Percentiles rank a stretch among this genome's conserved stretches.
phyloP scores from a whole-genome alignment of 2,329 filamentous ascomycete species.

The Verticillium nubilum region DNA sequence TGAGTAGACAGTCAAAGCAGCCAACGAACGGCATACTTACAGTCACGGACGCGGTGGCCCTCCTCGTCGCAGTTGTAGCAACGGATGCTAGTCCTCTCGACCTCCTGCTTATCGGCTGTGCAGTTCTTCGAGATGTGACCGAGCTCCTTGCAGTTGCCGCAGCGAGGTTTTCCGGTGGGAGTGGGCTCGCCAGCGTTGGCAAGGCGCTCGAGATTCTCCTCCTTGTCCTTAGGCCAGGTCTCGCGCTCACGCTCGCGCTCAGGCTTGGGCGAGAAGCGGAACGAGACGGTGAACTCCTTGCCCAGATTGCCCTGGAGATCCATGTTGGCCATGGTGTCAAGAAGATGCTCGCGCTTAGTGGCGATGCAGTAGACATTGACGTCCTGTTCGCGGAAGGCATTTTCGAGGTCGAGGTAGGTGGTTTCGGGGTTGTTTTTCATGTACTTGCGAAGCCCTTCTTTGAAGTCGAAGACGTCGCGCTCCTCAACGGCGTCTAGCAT shows the following conservation, averaged over 20 bases:
- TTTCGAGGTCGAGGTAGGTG: slow-evolving; percentile 57
- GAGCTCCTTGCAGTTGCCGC: slow-evolving; percentile 57
- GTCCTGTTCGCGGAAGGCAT: slow-evolving; percentile 46
- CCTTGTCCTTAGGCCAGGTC: slow-evolving; percentile 51
- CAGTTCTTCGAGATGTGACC: slow-evolving; percentile 61
- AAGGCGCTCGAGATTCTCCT: slow-evolving; percentile 61
- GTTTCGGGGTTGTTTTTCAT: slow-evolving; percentile 53
- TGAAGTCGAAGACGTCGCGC: slow-evolving; percentile 57
- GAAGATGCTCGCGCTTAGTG: slow-evolving; percentile 48
- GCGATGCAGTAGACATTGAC: slow-evolving; percentile 59
- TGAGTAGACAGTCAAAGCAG: background rate
- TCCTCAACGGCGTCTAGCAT: slow-evolving; percentile 46
- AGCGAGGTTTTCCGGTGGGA: slow-evolving; percentile 53
- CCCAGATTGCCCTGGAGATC: slow-evolving; percentile 64
- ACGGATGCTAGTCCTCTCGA: slow-evolving; percentile 38
- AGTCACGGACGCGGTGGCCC: slow-evolving; percentile 66
- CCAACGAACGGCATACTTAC: slow-evolving; percentile 33
- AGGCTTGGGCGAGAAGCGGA: slow-evolving; percentile 55
- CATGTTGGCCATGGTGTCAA: slow-evolving; percentile 60
- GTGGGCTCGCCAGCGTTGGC: slow-evolving; percentile 60
- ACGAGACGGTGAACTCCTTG: slow-evolving; percentile 59
- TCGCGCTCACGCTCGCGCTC: slow-evolving; percentile 52
- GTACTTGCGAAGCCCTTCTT: slow-evolving; percentile 54
- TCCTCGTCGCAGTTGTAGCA: slow-evolving; percentile 61
- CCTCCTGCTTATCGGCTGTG: slow-evolving; percentile 49